A percentile compares a stretch with the other conserved stretches of the same genome.
phyloP scores from a whole-genome alignment of 2,329 filamentous ascomycete species.

The Anisogramma anomala region DNA sequence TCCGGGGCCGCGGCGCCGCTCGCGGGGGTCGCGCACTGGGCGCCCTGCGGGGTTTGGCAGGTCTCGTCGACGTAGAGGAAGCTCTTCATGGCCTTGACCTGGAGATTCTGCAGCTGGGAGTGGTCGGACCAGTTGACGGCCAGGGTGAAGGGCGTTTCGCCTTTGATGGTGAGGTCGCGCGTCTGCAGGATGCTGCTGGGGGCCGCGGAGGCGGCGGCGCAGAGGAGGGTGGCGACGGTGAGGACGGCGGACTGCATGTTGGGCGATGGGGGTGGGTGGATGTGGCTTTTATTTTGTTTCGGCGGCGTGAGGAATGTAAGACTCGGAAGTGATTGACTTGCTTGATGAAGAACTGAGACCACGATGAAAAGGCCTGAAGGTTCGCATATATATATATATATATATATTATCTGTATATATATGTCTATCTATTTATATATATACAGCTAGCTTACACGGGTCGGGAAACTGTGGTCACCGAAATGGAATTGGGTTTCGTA shows the following conservation, averaged over 20 bases:
- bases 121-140: conserved; percentile 39
- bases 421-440: too few species aligned
- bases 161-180: too few species aligned
- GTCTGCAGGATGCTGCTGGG: too few species aligned
- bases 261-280: conserved; percentile 14
- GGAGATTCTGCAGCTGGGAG: too few species aligned
- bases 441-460: too few species aligned
- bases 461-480: too few species aligned
- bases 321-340: background rate
- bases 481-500: too few species aligned
- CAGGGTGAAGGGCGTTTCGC: conserved; percentile 36
- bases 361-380: background rate
- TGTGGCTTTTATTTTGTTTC: background rate
- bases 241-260: conserved; percentile 38
- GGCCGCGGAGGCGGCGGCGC: conserved; percentile 23
- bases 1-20: conserved; percentile 31
- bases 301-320: background rate
- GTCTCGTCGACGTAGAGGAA: too few species aligned
- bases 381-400: background rate
- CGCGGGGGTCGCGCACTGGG: too few species aligned
- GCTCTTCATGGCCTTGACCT: too few species aligned
- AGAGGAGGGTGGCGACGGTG: conserved; percentile 40
- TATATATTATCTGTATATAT: background rate
- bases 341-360: background rate
- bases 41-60: too few species aligned